Base-by-base conservation (phyloP, 371 early-diverging fungal species). In the Mortierella sp. region DNA sequence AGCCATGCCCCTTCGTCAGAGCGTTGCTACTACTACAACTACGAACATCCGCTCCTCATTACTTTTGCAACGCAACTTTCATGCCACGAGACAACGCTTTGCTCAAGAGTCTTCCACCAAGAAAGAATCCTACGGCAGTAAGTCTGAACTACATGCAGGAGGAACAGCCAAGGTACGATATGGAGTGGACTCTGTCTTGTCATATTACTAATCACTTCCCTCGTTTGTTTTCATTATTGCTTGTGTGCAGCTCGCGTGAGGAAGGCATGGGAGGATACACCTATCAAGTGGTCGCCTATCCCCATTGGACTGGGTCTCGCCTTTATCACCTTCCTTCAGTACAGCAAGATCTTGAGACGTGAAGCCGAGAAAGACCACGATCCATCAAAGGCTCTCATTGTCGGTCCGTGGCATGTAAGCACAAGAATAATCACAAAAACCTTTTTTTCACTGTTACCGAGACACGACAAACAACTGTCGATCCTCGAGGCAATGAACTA, bases 371-470 rank as follows among this genome's bases (percentile, higher is more conserved):
- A 80, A 45, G 69, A 69, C 24, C 83, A 79, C 24, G 79, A 79
- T 1, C 39, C 71, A 19, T 48, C 77, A 26, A 80, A 89, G 80
- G 78, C 90, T 82, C 89, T 89, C 24, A 88, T 94, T 1, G 88
- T 86, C 40, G 97, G 96, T 0, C 96, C 97, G 37, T 96, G 96
- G 96, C 95, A 95, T 87, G 93, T 95, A 87, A 84, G 79, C 64
- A 4, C 11, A 34, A 10, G 9, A 44, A 70, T 55, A 31, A 37
- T 70, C 64, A 52, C 34, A n/a, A n/a, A n/a, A n/a, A n/a, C n/a
- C n/a, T n/a, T n/a, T n/a, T n/a, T n/a, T n/a, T n/a, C n/a, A n/a
- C n/a, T n/a, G n/a, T n/a, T n/a, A n/a, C n/a, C n/a, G n/a, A n/a
- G 29, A 6, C 48, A 41, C 26, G 9, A 22, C 37, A 65, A 53